Conservation (phyloP, 129 eudicot species). For the Tanacetum coccineum region DNA sequence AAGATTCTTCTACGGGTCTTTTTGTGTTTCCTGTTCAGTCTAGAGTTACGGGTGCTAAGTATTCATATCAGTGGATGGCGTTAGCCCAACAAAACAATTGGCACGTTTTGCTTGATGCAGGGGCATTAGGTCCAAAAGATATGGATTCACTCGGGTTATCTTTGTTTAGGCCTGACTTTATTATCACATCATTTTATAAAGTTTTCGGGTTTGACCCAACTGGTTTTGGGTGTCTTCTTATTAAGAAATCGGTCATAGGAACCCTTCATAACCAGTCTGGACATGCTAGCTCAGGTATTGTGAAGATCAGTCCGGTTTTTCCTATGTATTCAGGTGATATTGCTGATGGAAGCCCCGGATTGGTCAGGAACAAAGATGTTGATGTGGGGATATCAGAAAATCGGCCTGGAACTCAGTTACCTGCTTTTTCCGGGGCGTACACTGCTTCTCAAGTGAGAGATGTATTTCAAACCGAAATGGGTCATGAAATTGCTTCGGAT, state of each 20-base stretch:
- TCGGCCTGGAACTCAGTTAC: constrained; percentile 34
- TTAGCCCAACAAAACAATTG: constrained; percentile 64
- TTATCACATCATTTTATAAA: constrained; percentile 57
- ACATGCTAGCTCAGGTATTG: constrained; percentile 51
- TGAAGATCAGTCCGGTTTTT: constrained; percentile 53
- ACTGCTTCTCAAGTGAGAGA: constrained; percentile 48
- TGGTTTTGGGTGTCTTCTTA: constrained; percentile 64
- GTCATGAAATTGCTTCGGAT: constrained; percentile 40
- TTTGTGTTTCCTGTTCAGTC: constrained; percentile 70
- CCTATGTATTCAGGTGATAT: constrained; percentile 47
- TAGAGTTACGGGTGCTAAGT: constrained; percentile 62
- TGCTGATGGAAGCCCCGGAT: constrained; percentile 34
- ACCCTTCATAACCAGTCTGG: constrained; percentile 46
- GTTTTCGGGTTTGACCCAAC: constrained; percentile 66
- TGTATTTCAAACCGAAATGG: constrained; percentile 46
- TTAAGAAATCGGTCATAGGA: constrained; percentile 59
- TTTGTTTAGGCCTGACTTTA: constrained; percentile 59
- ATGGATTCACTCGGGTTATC: constrained; percentile 71
- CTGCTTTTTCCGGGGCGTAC: constrained; percentile 50
- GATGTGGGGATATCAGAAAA: constrained; percentile 22
- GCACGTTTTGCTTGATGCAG: constrained; percentile 71
- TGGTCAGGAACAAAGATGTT: constrained; percentile 29
- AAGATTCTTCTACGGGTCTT: constrained; percentile 53
- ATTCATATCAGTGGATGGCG: constrained; percentile 72
- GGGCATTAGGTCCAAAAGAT: constrained; percentile 71